Evolutionary conservation across 2,329 filamentous ascomycete genomes (phyloP).

Genomic region (Kalmusia sp.): DNA sequence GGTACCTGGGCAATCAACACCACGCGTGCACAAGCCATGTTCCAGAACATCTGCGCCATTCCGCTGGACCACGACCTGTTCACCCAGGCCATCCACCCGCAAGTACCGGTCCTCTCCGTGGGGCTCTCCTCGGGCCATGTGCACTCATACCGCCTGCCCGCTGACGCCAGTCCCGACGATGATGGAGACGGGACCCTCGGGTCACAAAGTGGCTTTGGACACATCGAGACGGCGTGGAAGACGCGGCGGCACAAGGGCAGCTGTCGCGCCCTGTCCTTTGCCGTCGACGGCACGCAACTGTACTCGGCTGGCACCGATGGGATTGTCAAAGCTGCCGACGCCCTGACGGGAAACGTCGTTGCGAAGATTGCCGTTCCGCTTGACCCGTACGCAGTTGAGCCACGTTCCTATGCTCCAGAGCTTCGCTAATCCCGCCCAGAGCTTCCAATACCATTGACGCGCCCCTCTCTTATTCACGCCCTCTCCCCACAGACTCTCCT

Average conservation of each 20-base stretch:
- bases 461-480: slow-evolving; percentile 81
- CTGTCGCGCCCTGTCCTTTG: slow-evolving; percentile 82
- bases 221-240: slow-evolving; percentile 83
- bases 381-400: slow-evolving; percentile 39
- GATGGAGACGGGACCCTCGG: slow-evolving; percentile 59
- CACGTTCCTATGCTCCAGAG: neutral
- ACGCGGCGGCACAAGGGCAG: slow-evolving; percentile 93
- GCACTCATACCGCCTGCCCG: slow-evolving; percentile 78
- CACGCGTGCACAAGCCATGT: no score
- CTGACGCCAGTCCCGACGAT: slow-evolving; percentile 58
- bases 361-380: slow-evolving; percentile 82
- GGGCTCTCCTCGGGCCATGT: slow-evolving; percentile 87
- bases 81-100: slow-evolving; percentile 84
- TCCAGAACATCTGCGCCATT: slow-evolving; percentile 90
- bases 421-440: slow-evolving; percentile 36
- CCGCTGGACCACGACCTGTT: slow-evolving; percentile 88
- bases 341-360: slow-evolving; percentile 69
- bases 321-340: slow-evolving; percentile 66
- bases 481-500: slow-evolving; percentile 89
- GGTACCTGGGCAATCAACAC: no score
- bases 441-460: slow-evolving; percentile 64
- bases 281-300: slow-evolving; percentile 74
- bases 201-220: slow-evolving; percentile 69
- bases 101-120: slow-evolving; percentile 82
- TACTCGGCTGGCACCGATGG: slow-evolving; percentile 69